Base-by-base conservation (phyloP, 306 rosid genomes). In the Glycine tomentella region DNA sequence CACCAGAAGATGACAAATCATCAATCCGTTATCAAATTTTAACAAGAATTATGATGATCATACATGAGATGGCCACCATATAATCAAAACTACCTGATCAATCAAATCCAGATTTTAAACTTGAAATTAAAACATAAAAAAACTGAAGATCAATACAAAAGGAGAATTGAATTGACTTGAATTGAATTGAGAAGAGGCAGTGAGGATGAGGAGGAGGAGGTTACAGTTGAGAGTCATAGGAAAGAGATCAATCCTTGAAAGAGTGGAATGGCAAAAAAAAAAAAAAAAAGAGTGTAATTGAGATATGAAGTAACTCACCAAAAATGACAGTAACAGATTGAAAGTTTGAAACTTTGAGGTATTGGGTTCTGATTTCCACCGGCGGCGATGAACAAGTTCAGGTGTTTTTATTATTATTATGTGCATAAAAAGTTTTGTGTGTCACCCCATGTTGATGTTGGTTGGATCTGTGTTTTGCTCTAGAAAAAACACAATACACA, bases 401-500 rank as follows among this genome's bases (percentile, higher is more conserved):
- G 89, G 92, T 75, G 77, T 80, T 77, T 38, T 16, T 56, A 34
- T 42, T 42, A 42, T 36, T 36, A 36, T 3, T 36, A 36, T 36
- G 0, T 8, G 48, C 25, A 11, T 56, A 36, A 13, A 36, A 13
- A 52, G 7, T 25, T 76, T 38, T 38, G 44, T 38, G 70, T 76
- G 79, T 88, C 93, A 87, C 52, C 93, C 93, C 97, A 92, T 94
- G 89, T 82, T 85, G 81, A 74, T 94, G 89, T 81, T 85, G 81
- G 74, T 71, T 81, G 84, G 92, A 84, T 87, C 81, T 75, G 80
- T 83, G 80, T 76, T 17, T 16, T 9, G 34, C 33, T 72, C 50
- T 45, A 0, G 1, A 25, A 25, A 25, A 83, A 72, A 83, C 83
- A 83, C 64, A 56, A 76, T 9, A 61, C 75, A 77, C 82, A 84